A percentile compares a stretch with the other conserved stretches of the same genome.
Conservation (phyloP, 1,139 yeast genomes). For the Debaryomyces subglobosus region DNA sequence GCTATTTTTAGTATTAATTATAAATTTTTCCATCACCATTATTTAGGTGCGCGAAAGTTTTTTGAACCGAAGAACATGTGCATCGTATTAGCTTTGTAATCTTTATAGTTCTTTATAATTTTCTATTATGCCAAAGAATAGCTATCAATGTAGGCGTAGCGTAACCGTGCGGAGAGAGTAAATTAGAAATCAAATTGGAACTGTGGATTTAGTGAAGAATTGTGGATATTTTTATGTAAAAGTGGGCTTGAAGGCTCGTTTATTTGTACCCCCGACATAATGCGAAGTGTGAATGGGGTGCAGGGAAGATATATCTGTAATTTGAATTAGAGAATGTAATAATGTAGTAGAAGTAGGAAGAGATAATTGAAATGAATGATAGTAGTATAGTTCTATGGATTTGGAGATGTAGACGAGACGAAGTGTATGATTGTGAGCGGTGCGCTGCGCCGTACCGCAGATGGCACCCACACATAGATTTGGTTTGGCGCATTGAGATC, state of each 20-base stretch:
- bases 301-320: not conserved
- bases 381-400: no score
- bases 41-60: not conserved
- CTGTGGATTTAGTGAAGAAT: not conserved
- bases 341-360: not conserved
- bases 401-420: no score
- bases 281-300: not conserved
- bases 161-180: not conserved
- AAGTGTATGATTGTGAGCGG: no score
- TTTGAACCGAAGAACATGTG: not conserved
- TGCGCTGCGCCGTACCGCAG: no score
- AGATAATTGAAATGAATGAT: no score
- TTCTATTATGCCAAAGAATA: not conserved
- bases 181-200: no score
- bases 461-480: no score
- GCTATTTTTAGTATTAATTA: conserved; percentile 7
- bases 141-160: not conserved
- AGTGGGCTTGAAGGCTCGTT: not conserved
- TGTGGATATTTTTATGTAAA: not conserved
- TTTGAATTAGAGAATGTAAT: not conserved
- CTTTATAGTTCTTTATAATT: not conserved
- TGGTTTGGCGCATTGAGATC: no score
- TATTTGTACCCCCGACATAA: not conserved
- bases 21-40: conserved; percentile 1
- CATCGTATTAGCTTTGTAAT: not conserved